A percentile compares a stretch with the other conserved stretches of the same genome.
Evolutionary conservation across 2,329 filamentous ascomycete genomes (phyloP).

Genomic region (Emydomyces testavorans): DNA sequence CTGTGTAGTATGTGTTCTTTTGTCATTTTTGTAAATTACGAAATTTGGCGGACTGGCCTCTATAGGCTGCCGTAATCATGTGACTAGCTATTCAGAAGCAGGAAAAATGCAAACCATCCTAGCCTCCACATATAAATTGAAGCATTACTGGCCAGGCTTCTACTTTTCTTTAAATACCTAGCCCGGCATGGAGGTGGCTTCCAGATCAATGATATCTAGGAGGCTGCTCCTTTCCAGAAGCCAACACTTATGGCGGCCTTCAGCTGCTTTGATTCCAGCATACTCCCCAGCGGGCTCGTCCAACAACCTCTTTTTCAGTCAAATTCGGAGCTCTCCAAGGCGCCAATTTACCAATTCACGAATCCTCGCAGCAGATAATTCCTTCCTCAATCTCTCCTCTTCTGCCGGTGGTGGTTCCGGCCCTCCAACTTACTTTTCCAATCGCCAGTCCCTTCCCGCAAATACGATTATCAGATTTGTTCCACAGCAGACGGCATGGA

Average conservation of each 20-base stretch:
- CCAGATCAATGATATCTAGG: constrained; percentile 24
- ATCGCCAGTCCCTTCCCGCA: constrained; percentile 58
- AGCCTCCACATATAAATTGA: not conserved
- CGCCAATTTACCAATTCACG: constrained; percentile 13
- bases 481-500: constrained; percentile 98
- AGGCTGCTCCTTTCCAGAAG: constrained; percentile 24
- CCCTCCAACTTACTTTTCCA: constrained; percentile 65
- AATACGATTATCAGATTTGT: constrained; percentile 96
- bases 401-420: constrained; percentile 18
- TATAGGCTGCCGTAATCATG: too few species aligned
- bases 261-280: not conserved
- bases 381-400: constrained; percentile 17
- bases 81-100: not conserved
- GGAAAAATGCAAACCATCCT: not conserved
- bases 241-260: not conserved
- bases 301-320: not conserved
- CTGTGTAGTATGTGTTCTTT: too few species aligned
- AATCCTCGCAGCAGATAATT: constrained; percentile 19
- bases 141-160: not conserved
- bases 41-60: too few species aligned
- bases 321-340: not conserved
- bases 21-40: too few species aligned
- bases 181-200: constrained; percentile 28
- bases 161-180: not conserved
- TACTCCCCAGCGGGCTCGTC: not conserved